A percentile compares a stretch with the other conserved stretches of the same genome.
Conservation (phyloP, 2,329 filamentous ascomycete species). For the Metarhizium rileyi region DNA sequence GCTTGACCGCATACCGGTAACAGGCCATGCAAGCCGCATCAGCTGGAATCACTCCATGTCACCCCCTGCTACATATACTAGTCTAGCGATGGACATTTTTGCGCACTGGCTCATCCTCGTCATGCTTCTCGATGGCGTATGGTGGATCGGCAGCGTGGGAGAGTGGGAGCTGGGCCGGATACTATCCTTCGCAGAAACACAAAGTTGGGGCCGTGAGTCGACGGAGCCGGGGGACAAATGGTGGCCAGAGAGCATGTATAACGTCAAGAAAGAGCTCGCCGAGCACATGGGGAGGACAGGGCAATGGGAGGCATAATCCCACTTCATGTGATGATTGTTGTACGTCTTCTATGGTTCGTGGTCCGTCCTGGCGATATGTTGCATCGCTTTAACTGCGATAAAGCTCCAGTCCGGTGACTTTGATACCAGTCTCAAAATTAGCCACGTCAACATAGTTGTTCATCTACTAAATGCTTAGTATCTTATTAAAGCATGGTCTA, state of each 20-base stretch:
- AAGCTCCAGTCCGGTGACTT: too few species aligned
- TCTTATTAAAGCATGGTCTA: too few species aligned
- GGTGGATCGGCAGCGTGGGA: constrained; percentile 29
- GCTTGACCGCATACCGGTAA: constrained; percentile 13
- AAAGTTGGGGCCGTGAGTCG: constrained; percentile 8
- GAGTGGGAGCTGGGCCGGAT: constrained; percentile 23
- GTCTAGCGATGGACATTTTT: constrained; percentile 26
- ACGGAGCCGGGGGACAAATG: constrained; percentile 10
- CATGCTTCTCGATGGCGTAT: constrained; percentile 27
- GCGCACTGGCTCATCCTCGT: constrained; percentile 29
- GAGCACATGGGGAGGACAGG: background rate
- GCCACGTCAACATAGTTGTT: too few species aligned
- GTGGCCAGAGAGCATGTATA: constrained; percentile 28
- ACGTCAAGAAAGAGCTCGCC: background rate
- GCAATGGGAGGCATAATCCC: background rate
- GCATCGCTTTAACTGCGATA: too few species aligned
- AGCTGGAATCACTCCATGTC: background rate
- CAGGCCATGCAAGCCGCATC: background rate
- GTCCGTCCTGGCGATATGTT: too few species aligned
- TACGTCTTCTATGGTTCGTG: too few species aligned
- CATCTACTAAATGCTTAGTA: too few species aligned
- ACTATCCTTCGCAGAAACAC: constrained; percentile 10
- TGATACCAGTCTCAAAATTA: too few species aligned
- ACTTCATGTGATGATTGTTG: too few species aligned
- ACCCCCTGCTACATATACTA: constrained; percentile 3